A percentile compares a stretch with the other conserved stretches of the same genome.
phyloP scores from a whole-genome alignment of 169 alveolate species.

The Eimeria acervulina region DNA sequence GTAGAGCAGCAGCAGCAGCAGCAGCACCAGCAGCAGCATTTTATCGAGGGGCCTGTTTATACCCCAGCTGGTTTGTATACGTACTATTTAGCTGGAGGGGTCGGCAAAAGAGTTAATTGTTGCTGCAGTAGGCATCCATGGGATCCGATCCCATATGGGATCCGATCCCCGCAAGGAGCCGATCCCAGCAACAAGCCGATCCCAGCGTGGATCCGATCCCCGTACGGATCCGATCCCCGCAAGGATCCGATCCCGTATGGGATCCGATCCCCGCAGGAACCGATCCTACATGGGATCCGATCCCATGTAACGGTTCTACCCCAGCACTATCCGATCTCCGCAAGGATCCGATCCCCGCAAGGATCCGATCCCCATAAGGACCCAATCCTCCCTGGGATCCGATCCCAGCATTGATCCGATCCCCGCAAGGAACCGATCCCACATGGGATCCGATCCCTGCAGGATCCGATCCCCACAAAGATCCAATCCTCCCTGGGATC shows the following conservation, averaged over 20 bases:
- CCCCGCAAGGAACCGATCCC: background rate
- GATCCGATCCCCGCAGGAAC: background rate
- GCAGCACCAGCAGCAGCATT: slow-evolving; percentile 23
- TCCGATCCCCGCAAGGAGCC: slow-evolving; percentile 5
- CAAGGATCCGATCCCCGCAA: background rate
- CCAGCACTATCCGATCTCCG: too few relatives aligned
- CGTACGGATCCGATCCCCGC: background rate
- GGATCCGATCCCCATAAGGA: background rate
- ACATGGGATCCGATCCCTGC: background rate
- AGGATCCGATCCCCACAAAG: background rate
- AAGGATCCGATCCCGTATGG: slow-evolving; percentile 21
- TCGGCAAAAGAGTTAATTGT: background rate
- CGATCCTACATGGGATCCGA: background rate
- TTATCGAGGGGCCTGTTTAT: background rate
- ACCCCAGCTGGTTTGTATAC: background rate
- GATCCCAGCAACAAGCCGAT: background rate
- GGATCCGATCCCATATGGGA: slow-evolving; percentile 27
- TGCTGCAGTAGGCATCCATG: background rate
- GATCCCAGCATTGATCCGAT: background rate
- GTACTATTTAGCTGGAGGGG: background rate
- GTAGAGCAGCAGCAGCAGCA: background rate
- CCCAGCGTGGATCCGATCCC: background rate
- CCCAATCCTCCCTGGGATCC: background rate
- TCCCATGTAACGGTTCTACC: background rate
- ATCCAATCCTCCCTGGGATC: background rate